Evolutionary conservation across 2,329 filamentous ascomycete genomes (phyloP), one percentile per base, ranked within the genome.

Genomic region (Truncatella angustata): DNA sequence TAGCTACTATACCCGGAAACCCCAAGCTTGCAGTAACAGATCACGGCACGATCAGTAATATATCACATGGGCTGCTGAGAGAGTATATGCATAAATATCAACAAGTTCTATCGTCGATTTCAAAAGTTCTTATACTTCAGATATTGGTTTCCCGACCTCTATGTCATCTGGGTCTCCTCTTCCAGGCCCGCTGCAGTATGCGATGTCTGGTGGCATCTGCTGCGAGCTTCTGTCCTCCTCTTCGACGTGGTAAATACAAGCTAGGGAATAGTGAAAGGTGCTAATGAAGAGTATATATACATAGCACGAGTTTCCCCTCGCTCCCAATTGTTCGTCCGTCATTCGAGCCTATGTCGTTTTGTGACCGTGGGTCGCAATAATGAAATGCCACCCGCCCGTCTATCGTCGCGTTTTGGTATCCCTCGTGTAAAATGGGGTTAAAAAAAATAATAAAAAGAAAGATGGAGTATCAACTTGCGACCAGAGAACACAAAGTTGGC

Each of bases 321-420:
- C 20, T 40, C n/a, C n/a, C 20, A 34, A 24, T 30, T 20, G 14
- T n/a, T 23, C 20, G 20, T 49, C 34, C 34, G 34, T 30, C 34
- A 23, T 40, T 18, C 23, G 24, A 44, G 21, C 24, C 40, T 21
- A 44, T 24, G 21, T 28, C 14, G 37, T 40, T 18, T n/a, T n/a
- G n/a, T 34, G 14, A 18, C 46, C 35, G 16, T 50, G 28, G 59
- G 49, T 52, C 46, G 49, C 55, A 52, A 53, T 63, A 64, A 46
- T 51, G 39, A 40, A 54, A 34, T 50, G 51, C 50, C 48, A 51
- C 48, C 56, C 48, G 49, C 60, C 49, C 50, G 30, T 61, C 63
- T 65, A 66, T 65, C 55, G 52, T 60, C 51, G 52, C 58, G 52
- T 60, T 58, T 57, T 63, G 56, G 59, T 64, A 63, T 65, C 54